phyloP scores from a whole-genome alignment of 495 filamentous ascomycete genomes.

The Penicillium silybi region DNA sequence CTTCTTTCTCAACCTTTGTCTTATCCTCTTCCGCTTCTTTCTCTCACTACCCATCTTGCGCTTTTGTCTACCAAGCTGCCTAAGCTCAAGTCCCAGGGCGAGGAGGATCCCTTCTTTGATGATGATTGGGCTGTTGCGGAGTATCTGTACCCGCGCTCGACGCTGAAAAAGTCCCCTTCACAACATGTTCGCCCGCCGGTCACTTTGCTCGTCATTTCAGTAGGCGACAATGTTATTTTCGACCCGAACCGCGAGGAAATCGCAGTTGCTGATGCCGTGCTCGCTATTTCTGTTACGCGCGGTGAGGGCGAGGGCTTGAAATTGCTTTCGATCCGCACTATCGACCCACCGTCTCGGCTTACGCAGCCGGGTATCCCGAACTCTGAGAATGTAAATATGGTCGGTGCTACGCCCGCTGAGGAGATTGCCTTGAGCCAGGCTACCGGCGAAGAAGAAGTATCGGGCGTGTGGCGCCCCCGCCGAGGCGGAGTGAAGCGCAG shows the following conservation, averaged over 20 bases:
- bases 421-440: conserved; percentile 25
- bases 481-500: conserved; percentile 69
- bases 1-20: conserved; percentile 87
- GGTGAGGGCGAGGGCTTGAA: conserved; percentile 35
- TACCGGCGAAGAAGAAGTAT: conserved; percentile 50
- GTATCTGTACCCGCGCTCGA: conserved; percentile 64
- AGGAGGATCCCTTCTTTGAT: conserved; percentile 96
- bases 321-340: conserved; percentile 59
- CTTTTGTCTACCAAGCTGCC: conserved; percentile 85
- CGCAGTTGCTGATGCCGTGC: conserved; percentile 80
- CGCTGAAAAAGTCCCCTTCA: conserved; percentile 3
- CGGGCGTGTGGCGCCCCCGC: conserved; percentile 75
- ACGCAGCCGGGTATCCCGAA: conserved; percentile 68
- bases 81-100: conserved; percentile 71
- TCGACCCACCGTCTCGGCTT: conserved; percentile 69
- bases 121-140: conserved; percentile 90
- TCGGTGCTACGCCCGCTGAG: conserved; percentile 31
- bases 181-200: conserved; percentile 63
- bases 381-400: conserved; percentile 61
- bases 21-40: conserved; percentile 88
- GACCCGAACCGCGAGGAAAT: conserved; percentile 89
- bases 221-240: conserved; percentile 87
- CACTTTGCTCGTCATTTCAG: conserved; percentile 82
- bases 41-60: conserved; percentile 92
- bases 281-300: conserved; percentile 69